Evolutionary conservation across 345 rosid genomes (phyloP), one percentile per base, ranked within the genome.

Genomic region (Eucalyptus leucophloia): DNA sequence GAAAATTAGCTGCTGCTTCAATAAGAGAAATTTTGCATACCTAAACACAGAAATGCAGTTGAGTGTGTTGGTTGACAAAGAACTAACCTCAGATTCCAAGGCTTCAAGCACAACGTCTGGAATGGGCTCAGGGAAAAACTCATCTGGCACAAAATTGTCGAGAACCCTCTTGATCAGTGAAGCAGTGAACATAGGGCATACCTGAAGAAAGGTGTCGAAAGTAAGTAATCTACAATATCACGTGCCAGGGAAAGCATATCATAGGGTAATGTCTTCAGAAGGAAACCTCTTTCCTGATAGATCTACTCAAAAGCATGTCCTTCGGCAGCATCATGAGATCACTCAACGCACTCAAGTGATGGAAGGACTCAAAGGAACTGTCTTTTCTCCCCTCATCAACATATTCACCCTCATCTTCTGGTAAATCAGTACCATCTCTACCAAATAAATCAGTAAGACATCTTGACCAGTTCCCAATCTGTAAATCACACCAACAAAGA

Each of bases 301-400:
- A 88, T 91, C 89, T 93, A 91, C 93, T 92, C 89, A 96, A 92
- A 86, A 98, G 98, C 98, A 97, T 93, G 91, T 96, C 99, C 91
- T 97, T 97, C n/a, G 99, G 99, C 91, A 98, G 98, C 99, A 98
- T 98, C 99, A 97, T 96, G 58, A 98, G 98, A 92, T 97, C 99
- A 90, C 99, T 98, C 88, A 97, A 90, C 6, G 99, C 98, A 90
- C 96, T 95, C 49, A 98, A 97, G 89, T 96, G 98, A 93, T 92
- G 92, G 91, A 98, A 98, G 88, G 96, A 90, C 91, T 96, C 96
- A 89, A 95, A 95, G 40, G 98, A 94, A 47, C 91, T 81, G 54
- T 95, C 97, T 67, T 88, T 90, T 90, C 92, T 88, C 49, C 91
- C 89, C 86, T 91, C 93, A 87, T 87, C 89, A 50, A 90, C 95